Evolutionary conservation across 1,284 basidiomycete genomes (phyloP).

Genomic region (Fomitopsis pinicola): DNA sequence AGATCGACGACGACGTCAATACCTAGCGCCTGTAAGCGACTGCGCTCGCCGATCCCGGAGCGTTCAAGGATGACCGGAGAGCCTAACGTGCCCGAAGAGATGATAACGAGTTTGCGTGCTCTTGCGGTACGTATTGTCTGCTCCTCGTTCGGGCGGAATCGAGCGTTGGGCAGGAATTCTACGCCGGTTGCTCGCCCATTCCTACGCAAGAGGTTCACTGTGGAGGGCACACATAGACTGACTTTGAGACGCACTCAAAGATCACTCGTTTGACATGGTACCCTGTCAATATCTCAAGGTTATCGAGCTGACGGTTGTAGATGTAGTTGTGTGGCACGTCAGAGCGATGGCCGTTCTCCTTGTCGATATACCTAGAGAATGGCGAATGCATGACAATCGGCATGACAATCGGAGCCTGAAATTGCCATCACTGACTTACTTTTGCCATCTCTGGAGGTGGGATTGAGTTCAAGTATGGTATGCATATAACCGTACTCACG

Average conservation of each 20-base stretch:
- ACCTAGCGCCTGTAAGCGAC: conserved; percentile 33
- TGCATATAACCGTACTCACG: conserved; percentile 10
- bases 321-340: conserved; percentile 56
- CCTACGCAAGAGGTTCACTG: conserved; percentile 23
- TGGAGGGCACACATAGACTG: not conserved
- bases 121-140: conserved; percentile 21
- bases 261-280: conserved; percentile 24
- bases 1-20: conserved; percentile 44
- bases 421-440: not conserved
- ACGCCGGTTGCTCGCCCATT: conserved; percentile 49
- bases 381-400: not conserved
- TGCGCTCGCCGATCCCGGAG: conserved; percentile 25
- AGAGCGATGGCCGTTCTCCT: conserved; percentile 48
- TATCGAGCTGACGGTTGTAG: conserved; percentile 34
- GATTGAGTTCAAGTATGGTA: too few species aligned
- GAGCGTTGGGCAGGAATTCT: conserved; percentile 42
- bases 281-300: conserved; percentile 22
- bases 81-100: conserved; percentile 36
- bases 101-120: conserved; percentile 42
- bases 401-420: not conserved
- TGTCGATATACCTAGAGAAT: conserved; percentile 45
- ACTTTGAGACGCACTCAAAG: conserved; percentile 18
- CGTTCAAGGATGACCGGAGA: conserved; percentile 28
- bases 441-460: not conserved
- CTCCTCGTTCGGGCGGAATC: conserved; percentile 17